phyloP scores from a whole-genome alignment of 75 land plant genomes.

The Selaginella moellendorffii region DNA sequence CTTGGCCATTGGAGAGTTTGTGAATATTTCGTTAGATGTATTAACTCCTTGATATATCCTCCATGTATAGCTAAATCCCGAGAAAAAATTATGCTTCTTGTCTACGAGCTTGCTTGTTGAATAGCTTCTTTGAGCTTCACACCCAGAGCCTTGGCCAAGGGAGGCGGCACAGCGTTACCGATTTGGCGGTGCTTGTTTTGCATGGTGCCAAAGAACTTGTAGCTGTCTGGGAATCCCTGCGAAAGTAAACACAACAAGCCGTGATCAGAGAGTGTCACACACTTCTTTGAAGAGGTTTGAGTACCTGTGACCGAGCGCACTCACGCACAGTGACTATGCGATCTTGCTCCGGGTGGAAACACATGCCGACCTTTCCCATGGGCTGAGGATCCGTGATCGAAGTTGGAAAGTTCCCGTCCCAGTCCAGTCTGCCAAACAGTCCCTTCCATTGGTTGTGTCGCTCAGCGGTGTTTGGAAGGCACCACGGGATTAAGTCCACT shows the following conservation, averaged over 20 bases:
- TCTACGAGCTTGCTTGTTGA: no score
- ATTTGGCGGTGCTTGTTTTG: conserved; percentile 73
- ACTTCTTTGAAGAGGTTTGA: neutral
- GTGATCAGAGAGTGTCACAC: neutral
- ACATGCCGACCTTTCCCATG: conserved; percentile 99
- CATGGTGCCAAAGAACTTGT: conserved; percentile 61
- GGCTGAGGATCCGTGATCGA: conserved; percentile 98
- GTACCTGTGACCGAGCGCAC: conserved; percentile 96
- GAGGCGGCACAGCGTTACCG: conserved; percentile 99
- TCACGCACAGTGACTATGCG: conserved; percentile 95
- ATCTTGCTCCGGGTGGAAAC: conserved; percentile 98
- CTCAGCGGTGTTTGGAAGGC: conserved; percentile 87
- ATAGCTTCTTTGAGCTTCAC: conserved; percentile 72
- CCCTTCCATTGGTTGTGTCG: conserved; percentile 99
- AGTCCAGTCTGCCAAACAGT: conserved; percentile 83
- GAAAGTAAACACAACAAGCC: conserved; percentile 9
- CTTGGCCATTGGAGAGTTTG: no score
- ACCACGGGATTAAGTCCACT: conserved; percentile 95
- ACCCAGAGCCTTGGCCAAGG: conserved; percentile 74
- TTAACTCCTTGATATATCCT: no score
- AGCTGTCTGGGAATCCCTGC: conserved; percentile 91
- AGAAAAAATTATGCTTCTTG: no score
- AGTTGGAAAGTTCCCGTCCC: conserved; percentile 98
- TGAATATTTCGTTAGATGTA: no score
- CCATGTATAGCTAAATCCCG: no score